Conservation (phyloP, 129 eudicot genomes). For the Pulicaria dysenterica region DNA sequence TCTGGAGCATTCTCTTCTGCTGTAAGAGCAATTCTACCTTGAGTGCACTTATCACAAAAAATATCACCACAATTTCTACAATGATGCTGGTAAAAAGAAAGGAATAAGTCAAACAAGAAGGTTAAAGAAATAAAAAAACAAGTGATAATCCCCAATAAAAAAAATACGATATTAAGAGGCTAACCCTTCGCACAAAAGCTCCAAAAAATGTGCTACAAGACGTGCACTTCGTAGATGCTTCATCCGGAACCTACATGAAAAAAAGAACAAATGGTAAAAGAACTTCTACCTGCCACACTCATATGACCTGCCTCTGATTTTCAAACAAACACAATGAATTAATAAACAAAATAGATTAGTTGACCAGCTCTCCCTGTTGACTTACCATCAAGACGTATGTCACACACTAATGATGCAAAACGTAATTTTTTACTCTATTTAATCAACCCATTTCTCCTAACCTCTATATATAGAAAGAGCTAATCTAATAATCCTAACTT, state of each 20-base stretch:
- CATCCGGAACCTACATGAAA: conserved; percentile 80
- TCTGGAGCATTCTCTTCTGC: conserved; percentile 72
- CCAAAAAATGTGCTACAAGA: conserved; percentile 64
- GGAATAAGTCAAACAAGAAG: conserved; percentile 19
- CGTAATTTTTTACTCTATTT: too few relatives aligned
- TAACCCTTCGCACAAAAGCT: conserved; percentile 76
- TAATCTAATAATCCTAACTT: too few relatives aligned
- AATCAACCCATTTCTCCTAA: too few relatives aligned
- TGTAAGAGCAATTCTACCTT: conserved; percentile 88
- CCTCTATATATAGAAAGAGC: too few relatives aligned
- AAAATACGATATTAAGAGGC: conserved; percentile 17
- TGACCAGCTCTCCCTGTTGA: too few relatives aligned
- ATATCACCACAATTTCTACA: conserved; percentile 95
- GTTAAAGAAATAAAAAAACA: conserved; percentile 11
- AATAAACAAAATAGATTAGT: too few relatives aligned
- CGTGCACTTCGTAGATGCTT: conserved; percentile 73
- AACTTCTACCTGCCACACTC: not conserved
- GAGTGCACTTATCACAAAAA: conserved; percentile 93
- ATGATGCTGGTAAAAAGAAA: conserved; percentile 64
- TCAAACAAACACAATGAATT: too few relatives aligned
- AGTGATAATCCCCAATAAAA: conserved; percentile 5
- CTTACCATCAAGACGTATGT: too few relatives aligned
- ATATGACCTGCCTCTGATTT: too few relatives aligned
- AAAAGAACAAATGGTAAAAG: conserved; percentile 1
- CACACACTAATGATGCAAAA: too few relatives aligned